Evolutionary conservation across 768 basidiomycete species (phyloP).

Genomic region (Mycena kentingensis): DNA sequence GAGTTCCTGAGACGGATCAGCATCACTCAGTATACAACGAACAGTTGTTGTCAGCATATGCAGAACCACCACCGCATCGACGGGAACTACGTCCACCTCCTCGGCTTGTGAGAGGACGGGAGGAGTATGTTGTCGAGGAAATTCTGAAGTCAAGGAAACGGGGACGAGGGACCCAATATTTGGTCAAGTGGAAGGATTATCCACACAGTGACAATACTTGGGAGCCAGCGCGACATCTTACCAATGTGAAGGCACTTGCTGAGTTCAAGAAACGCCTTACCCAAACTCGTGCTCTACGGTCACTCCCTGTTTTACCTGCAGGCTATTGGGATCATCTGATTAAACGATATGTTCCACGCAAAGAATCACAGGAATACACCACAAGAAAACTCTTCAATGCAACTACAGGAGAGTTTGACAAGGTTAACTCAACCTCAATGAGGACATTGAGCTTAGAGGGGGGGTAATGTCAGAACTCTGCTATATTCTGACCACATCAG

Average conservation of each 20-base stretch:
- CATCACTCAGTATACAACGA: too few relatives aligned
- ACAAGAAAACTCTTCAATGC: neutral
- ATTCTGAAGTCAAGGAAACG: neutral
- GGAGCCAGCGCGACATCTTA: conserved; percentile 5
- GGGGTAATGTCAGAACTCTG: too few relatives aligned
- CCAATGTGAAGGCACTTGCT: neutral
- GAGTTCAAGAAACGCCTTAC: neutral
- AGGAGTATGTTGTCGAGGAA: neutral
- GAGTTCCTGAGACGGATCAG: too few relatives aligned
- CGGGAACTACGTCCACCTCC: neutral
- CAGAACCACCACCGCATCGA: neutral
- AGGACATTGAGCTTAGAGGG: too few relatives aligned
- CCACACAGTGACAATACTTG: conserved; percentile 25
- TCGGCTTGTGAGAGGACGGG: too few relatives aligned
- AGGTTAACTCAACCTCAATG: neutral
- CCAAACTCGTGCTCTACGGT: neutral
- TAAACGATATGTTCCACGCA: neutral
- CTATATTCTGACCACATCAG: too few relatives aligned
- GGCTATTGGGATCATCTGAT: neutral
- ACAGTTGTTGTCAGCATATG: neutral
- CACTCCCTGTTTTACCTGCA: neutral
- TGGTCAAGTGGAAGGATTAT: too few relatives aligned
- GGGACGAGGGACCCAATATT: neutral
- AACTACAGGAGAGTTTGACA: neutral
- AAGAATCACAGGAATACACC: neutral